A percentile compares a stretch with the other conserved stretches of the same genome.
Evolutionary conservation across 1,284 basidiomycete species (phyloP).

Genomic region (Malassezia psittaci): DNA sequence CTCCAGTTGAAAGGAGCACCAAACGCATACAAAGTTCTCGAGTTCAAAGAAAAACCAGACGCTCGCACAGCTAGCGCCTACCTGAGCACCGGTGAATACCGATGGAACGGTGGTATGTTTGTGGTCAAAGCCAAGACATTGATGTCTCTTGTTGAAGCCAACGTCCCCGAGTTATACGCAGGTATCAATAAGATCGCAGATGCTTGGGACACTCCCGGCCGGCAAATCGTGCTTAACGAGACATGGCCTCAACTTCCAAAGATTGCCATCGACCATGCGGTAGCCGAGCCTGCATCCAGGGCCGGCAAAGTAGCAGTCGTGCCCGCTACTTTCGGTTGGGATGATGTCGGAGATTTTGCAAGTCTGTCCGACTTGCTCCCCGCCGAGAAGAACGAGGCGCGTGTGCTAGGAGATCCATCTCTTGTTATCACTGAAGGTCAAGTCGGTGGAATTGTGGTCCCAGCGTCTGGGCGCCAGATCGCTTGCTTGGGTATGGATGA

Average conservation of each 20-base stretch:
- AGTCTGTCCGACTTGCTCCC: conserved; percentile 43
- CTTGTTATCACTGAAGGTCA: conserved; percentile 43
- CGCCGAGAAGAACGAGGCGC: conserved; percentile 44
- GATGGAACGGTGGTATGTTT: conserved; percentile 49
- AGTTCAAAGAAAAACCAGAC: conserved; percentile 49
- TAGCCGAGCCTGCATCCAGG: conserved; percentile 45
- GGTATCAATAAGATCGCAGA: conserved; percentile 38
- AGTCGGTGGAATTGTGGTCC: conserved; percentile 43
- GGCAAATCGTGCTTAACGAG: conserved; percentile 23
- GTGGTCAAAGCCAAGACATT: conserved; percentile 43
- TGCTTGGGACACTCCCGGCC: conserved; percentile 33
- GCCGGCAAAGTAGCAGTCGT: conserved; percentile 45
- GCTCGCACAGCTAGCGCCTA: conserved; percentile 43
- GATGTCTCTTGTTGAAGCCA: conserved; percentile 31
- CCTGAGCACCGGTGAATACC: conserved; percentile 43
- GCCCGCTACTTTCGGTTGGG: conserved; percentile 48
- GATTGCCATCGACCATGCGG: conserved; percentile 48
- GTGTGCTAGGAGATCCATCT: conserved; percentile 39
- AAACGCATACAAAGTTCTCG: conserved; percentile 41
- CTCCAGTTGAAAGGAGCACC: conserved; percentile 32
- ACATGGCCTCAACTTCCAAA: conserved; percentile 43
- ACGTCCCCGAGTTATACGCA: conserved; percentile 36
- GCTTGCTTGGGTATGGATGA: conserved; percentile 47
- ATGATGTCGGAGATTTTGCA: conserved; percentile 47
- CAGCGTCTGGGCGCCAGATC: conserved; percentile 36